phyloP scores from a whole-genome alignment of 495 filamentous ascomycete genomes.

The Bryoglossum gracile region DNA sequence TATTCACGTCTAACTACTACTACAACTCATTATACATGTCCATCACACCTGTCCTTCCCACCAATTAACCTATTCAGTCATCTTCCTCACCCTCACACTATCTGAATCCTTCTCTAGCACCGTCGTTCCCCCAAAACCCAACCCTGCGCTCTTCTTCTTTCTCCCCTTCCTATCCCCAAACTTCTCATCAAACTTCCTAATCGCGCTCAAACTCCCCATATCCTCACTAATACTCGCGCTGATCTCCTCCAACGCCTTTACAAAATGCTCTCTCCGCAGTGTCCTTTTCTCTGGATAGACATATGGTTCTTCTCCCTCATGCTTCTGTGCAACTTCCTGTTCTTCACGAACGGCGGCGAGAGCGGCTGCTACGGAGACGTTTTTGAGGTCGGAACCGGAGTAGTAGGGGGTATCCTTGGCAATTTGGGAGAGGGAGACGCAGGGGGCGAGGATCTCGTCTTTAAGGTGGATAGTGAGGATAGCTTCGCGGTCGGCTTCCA shows the following conservation, averaged over 20 bases:
- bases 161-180: slow-evolving; percentile 82
- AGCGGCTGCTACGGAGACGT: slow-evolving; percentile 83
- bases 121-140: slow-evolving; percentile 56
- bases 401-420: slow-evolving; percentile 81
- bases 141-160: slow-evolving; percentile 48
- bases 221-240: slow-evolving; percentile 91
- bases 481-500: slow-evolving; percentile 62
- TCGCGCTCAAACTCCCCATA: slow-evolving; percentile 77
- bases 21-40: background rate
- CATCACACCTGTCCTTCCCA: too few relatives aligned
- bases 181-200: slow-evolving; percentile 93
- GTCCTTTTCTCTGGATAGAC: slow-evolving; percentile 60
- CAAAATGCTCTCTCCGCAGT: slow-evolving; percentile 64
- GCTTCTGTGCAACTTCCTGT: slow-evolving; percentile 49
- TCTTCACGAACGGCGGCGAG: slow-evolving; percentile 84
- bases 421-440: slow-evolving; percentile 62
- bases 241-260: slow-evolving; percentile 81
- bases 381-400: slow-evolving; percentile 94
- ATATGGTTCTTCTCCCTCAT: slow-evolving; percentile 37
- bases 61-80: too few relatives aligned
- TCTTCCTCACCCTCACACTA: slow-evolving; percentile 30
- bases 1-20: background rate
- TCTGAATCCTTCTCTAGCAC: slow-evolving; percentile 30
- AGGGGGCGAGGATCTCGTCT: slow-evolving; percentile 60
- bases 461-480: slow-evolving; percentile 84